These are phyloP conservation scores for Diaporthe sp. DNA, from an alignment of 2,329 filamentous ascomycete genomes.

Conservation along the genomic window DNA sequence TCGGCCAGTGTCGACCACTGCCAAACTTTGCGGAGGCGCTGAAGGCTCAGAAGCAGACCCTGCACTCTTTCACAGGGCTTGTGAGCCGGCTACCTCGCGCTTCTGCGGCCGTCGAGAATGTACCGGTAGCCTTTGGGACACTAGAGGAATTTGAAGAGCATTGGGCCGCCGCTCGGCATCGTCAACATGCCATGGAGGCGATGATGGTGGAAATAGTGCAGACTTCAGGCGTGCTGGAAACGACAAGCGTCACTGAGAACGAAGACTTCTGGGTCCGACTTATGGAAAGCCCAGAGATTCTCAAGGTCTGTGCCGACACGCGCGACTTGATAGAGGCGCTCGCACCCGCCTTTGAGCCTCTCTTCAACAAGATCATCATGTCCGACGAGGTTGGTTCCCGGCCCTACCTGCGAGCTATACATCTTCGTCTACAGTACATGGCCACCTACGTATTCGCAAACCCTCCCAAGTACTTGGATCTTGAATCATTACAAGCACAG, in stretches of 20 bases:
- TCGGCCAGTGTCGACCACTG: constrained; percentile 44
- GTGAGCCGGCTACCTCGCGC: constrained; percentile 44
- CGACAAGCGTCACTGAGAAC: neutral
- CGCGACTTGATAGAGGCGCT: neutral
- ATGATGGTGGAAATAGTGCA: neutral
- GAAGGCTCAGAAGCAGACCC: constrained; percentile 42
- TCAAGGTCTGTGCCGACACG: neutral
- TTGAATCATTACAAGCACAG: constrained; percentile 42
- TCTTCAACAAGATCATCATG: constrained; percentile 50
- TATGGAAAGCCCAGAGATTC: neutral
- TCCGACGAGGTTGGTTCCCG: constrained; percentile 39
- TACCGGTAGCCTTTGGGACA: constrained; percentile 40
- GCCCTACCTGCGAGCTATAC: neutral
- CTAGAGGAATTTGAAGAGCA: constrained; percentile 12
- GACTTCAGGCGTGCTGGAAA: constrained; percentile 1
- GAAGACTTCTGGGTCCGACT: constrained; percentile 2
- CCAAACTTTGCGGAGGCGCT: constrained; percentile 45
- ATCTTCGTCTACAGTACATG: constrained; percentile 28
- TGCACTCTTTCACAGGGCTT: constrained; percentile 47
- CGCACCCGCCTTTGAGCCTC: constrained; percentile 41
- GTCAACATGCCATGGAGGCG: constrained; percentile 3
- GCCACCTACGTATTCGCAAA: constrained; percentile 49
- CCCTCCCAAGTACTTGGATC: constrained; percentile 45
- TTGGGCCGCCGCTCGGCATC: neutral
- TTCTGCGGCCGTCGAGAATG: constrained; percentile 26